Conservation (phyloP, 2,329 filamentous ascomycete genomes). For the Huntiella savannae region DNA sequence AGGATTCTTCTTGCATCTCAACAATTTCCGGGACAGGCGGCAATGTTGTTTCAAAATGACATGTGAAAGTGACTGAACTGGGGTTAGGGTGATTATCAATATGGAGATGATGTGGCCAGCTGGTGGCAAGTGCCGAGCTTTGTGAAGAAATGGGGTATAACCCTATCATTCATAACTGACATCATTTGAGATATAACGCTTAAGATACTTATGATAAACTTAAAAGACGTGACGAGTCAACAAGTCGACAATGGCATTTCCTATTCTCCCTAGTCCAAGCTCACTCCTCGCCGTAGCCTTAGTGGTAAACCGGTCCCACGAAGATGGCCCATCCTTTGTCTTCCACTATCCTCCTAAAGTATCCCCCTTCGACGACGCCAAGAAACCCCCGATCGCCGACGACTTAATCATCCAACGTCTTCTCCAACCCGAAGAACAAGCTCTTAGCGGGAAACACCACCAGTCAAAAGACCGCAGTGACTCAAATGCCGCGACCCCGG, state of each 20-base stretch:
- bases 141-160: no score
- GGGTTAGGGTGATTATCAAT: no score
- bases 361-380: constrained; percentile 19
- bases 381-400: constrained; percentile 26
- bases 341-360: constrained; percentile 68
- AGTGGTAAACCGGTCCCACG: constrained; percentile 53
- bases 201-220: no score
- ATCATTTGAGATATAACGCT: no score
- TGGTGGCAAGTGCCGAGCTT: no score
- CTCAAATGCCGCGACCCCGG: no score
- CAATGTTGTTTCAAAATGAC: constrained; percentile 1
- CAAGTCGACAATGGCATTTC: constrained; percentile 25
- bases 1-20: constrained; percentile 1
- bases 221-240: no score
- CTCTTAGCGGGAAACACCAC: constrained; percentile 14
- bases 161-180: no score
- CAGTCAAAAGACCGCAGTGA: background rate
- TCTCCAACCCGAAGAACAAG: constrained; percentile 19
- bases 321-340: constrained; percentile 55
- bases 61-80: constrained; percentile 1
- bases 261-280: constrained; percentile 29
- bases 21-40: background rate
- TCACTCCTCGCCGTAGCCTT: constrained; percentile 54
- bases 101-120: no score
- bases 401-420: constrained; percentile 31